A percentile compares a stretch with the other conserved stretches of the same genome.
Evolutionary conservation across 768 basidiomycete species (phyloP).

Genomic region (Tulasnella sp.): DNA sequence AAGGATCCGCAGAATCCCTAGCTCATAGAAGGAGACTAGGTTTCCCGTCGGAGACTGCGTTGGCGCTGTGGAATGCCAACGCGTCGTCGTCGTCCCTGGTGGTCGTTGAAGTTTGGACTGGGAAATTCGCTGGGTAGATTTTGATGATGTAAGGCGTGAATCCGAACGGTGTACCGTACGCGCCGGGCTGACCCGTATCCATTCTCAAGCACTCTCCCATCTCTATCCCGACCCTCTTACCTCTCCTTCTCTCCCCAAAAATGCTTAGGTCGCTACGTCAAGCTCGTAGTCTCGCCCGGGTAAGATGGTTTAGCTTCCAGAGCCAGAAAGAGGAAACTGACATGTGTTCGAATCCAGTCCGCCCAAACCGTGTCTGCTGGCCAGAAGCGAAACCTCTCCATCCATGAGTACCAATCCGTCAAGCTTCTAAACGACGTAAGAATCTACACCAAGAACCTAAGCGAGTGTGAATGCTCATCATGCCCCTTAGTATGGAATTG

Average conservation of each 20-base stretch:
- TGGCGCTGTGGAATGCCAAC: conserved; percentile 6
- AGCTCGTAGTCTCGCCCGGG: conserved; percentile 61
- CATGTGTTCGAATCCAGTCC: not conserved
- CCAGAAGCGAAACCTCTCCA: conserved; percentile 89
- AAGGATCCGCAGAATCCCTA: not conserved
- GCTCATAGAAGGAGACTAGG: not conserved
- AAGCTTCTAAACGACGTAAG: conserved; percentile 87
- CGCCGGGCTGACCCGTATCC: conserved; percentile 13
- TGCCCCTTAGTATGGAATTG: conserved; percentile 79
- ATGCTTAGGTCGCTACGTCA: conserved; percentile 70
- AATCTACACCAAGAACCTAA: conserved; percentile 8
- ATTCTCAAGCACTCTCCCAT: conserved; percentile 16
- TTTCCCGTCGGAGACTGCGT: conserved; percentile 15
- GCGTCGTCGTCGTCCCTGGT: conserved; percentile 22
- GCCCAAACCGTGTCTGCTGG: conserved; percentile 54
- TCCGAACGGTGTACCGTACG: conserved; percentile 9
- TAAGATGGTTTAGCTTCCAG: conserved; percentile 36
- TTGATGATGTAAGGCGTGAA: conserved; percentile 6
- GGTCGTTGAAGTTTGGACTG: conserved; percentile 5
- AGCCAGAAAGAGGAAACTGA: not conserved
- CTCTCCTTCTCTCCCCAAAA: conserved; percentile 34
- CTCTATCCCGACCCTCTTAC: conserved; percentile 22
- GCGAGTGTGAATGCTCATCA: not conserved
- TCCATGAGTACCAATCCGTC: conserved; percentile 98
- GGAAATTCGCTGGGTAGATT: not conserved